A percentile compares a stretch with the other conserved stretches of the same genome.
phyloP scores from a whole-genome alignment of 1,284 basidiomycete species.

The Xerocomus nothofagi region DNA sequence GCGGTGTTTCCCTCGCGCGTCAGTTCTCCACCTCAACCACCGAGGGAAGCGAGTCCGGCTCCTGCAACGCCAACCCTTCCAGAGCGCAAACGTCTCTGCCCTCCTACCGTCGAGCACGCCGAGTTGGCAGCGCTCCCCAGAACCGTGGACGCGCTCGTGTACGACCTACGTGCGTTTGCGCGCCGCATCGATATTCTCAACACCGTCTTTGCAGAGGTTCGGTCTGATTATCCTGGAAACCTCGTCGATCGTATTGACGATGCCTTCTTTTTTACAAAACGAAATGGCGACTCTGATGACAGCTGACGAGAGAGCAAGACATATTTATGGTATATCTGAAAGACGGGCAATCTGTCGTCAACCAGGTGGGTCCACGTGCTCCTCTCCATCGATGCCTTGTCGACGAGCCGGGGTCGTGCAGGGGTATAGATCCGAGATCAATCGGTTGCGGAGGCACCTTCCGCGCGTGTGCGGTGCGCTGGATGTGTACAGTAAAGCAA shows the following conservation, averaged over 20 bases:
- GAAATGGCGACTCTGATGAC: not conserved
- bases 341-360: constrained; percentile 17
- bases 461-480: constrained; percentile 15
- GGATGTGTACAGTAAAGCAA: constrained; percentile 22
- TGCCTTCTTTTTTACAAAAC: no score
- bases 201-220: constrained; percentile 18
- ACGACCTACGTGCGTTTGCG: constrained; percentile 14
- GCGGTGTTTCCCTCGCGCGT: constrained; percentile 1
- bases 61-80: not conserved
- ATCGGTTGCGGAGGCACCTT: constrained; percentile 17
- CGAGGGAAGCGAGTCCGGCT: not conserved
- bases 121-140: not conserved
- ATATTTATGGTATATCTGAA: constrained; percentile 20
- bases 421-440: constrained; percentile 19
- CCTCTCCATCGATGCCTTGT: no score
- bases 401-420: no score
- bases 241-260: not conserved
- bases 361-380: constrained; percentile 16
- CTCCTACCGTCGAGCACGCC: not conserved
- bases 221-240: not conserved
- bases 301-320: constrained; percentile 20
- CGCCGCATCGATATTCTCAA: constrained; percentile 12
- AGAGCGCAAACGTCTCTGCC: constrained; percentile 3
- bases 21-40: not conserved
- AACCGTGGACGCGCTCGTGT: constrained; percentile 8